phyloP scores from a whole-genome alignment of 1,284 basidiomycete species.

The Leccinum pallidistipes region DNA sequence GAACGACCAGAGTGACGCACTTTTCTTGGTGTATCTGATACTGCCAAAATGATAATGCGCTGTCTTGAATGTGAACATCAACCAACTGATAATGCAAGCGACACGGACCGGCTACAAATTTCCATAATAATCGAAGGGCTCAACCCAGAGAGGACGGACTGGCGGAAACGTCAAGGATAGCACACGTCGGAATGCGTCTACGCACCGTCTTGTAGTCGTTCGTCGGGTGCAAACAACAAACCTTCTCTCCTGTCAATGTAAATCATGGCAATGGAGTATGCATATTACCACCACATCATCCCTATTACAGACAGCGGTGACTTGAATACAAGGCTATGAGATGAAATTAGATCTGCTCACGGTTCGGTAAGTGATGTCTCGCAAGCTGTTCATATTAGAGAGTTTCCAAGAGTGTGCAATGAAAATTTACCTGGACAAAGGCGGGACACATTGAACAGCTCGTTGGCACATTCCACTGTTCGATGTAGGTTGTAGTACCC shows the following conservation, averaged over 20 bases:
- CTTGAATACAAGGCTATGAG: constrained; percentile 4
- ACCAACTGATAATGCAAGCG: background rate
- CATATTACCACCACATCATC: constrained; percentile 76
- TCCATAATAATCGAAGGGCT: constrained; percentile 72
- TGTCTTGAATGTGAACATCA: constrained; percentile 31
- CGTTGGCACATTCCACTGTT: constrained; percentile 80
- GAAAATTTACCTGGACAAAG: constrained; percentile 64
- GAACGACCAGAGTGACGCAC: constrained; percentile 38
- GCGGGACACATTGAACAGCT: constrained; percentile 71
- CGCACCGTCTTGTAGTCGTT: constrained; percentile 84
- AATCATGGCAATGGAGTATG: background rate
- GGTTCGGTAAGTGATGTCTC: constrained; percentile 77
- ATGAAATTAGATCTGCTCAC: constrained; percentile 40
- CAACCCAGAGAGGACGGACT: constrained; percentile 84
- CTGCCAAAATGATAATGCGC: constrained; percentile 84
- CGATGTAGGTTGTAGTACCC: background rate
- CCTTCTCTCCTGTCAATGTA: constrained; percentile 40
- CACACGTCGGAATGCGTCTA: constrained; percentile 33
- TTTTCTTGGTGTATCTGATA: constrained; percentile 84
- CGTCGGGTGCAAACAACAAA: constrained; percentile 75
- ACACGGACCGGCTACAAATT: constrained; percentile 69
- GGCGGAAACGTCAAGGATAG: constrained; percentile 11
- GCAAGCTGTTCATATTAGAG: constrained; percentile 52
- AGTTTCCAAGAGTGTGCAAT: constrained; percentile 1
- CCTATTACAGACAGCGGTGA: constrained; percentile 38